A percentile compares a stretch with the other conserved stretches of the same genome.
phyloP scores from a whole-genome alignment of 2,329 filamentous ascomycete species.

The Fusarium sp. region DNA sequence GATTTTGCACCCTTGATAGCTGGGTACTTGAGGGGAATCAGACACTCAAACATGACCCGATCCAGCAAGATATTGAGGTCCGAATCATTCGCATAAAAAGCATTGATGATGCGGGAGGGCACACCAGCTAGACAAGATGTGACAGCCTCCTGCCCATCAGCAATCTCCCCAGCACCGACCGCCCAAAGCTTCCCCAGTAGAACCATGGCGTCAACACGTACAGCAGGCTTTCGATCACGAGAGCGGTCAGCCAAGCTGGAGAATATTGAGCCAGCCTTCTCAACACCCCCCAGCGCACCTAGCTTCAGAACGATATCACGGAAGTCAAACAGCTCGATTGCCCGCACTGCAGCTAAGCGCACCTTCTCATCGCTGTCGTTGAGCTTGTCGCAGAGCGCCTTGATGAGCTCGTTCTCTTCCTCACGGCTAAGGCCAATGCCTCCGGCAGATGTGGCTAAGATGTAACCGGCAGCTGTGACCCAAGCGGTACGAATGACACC shows the following conservation, averaged over 20 bases:
- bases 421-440: slow-evolving; percentile 86
- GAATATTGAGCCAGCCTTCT: slow-evolving; percentile 79
- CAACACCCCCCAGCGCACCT: slow-evolving; percentile 77
- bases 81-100: slow-evolving; percentile 87
- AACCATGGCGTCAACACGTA: slow-evolving; percentile 87
- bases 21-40: slow-evolving; percentile 91
- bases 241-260: slow-evolving; percentile 85
- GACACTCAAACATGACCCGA: slow-evolving; percentile 82
- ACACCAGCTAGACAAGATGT: slow-evolving; percentile 79
- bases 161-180: slow-evolving; percentile 88
- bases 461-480: slow-evolving; percentile 84
- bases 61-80: slow-evolving; percentile 88
- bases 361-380: slow-evolving; percentile 92
- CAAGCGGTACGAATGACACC: slow-evolving; percentile 83
- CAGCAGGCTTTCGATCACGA: slow-evolving; percentile 82
- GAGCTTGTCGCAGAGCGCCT: slow-evolving; percentile 79
- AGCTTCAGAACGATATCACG: slow-evolving; percentile 83
- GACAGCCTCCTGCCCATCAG: slow-evolving; percentile 80
- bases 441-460: slow-evolving; percentile 89
- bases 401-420: slow-evolving; percentile 80
- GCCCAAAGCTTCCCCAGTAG: slow-evolving; percentile 89
- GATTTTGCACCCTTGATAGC: slow-evolving; percentile 64
- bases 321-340: slow-evolving; percentile 82
- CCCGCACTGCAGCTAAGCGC: slow-evolving; percentile 85
- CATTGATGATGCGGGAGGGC: slow-evolving; percentile 85